phyloP scores from a whole-genome alignment of 139 green algal species.

The Coelastrella sp. region DNA sequence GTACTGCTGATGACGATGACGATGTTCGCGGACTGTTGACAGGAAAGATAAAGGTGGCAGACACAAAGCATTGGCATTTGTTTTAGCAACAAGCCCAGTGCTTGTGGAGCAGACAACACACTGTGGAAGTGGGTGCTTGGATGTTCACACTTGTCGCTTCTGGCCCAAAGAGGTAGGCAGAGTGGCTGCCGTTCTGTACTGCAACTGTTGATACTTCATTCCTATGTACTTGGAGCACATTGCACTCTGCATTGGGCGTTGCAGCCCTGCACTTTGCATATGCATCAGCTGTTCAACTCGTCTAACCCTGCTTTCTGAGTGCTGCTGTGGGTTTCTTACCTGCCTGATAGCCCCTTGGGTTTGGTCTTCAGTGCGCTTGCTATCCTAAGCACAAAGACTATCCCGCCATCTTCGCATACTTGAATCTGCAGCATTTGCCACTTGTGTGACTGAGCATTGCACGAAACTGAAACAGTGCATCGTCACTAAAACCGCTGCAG shows the following conservation, averaged over 20 bases:
- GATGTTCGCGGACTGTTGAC: not conserved
- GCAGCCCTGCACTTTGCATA: not conserved
- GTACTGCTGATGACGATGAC: not conserved
- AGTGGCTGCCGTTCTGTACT: not conserved
- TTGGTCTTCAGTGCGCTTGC: conserved; percentile 75
- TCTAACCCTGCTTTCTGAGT: not conserved
- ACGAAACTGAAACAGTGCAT: too few species aligned
- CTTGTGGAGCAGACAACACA: not conserved
- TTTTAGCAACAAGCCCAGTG: not conserved
- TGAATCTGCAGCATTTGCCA: not conserved
- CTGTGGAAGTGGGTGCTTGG: too few species aligned
- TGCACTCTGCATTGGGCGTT: not conserved
- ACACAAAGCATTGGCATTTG: too few species aligned
- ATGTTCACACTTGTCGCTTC: too few species aligned
- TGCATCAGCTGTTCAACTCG: not conserved
- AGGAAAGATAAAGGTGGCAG: too few species aligned
- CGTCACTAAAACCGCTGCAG: too few species aligned
- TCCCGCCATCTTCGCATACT: not conserved
- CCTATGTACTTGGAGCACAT: not conserved
- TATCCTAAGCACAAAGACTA: conserved; percentile 72
- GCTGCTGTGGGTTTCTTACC: not conserved
- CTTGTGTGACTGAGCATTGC: not conserved
- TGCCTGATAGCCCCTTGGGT: conserved; percentile 59
- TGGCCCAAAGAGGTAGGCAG: not conserved
- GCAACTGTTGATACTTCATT: not conserved